Evolutionary conservation across 2,329 filamentous ascomycete genomes (phyloP).

Genomic region (Orbilia quercus): DNA sequence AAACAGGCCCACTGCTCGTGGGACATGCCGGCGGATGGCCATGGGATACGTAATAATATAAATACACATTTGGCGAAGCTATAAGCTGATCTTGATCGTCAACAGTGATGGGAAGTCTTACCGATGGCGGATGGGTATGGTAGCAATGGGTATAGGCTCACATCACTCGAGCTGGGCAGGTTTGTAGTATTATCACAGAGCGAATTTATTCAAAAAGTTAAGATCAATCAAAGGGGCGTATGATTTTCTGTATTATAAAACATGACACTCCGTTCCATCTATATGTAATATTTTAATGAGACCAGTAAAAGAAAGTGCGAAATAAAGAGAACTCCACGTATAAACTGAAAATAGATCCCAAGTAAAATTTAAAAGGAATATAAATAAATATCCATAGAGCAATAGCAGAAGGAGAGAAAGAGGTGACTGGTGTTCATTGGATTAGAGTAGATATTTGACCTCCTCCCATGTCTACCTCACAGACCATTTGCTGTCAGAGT

Average conservation of each 20-base stretch:
- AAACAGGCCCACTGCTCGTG: no score
- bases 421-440: not conserved
- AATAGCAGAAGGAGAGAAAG: not conserved
- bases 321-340: not conserved
- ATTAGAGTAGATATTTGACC: conserved; percentile 5
- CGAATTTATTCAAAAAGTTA: not conserved
- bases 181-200: not conserved
- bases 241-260: conserved; percentile 19
- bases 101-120: no score
- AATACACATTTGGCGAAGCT: no score
- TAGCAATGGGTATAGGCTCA: no score
- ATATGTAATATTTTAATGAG: conserved; percentile 11
- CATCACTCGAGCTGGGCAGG: no score
- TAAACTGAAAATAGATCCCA: not conserved
- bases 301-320: not conserved
- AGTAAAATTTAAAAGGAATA: not conserved
- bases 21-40: no score
- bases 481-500: conserved; percentile 19
- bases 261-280: conserved; percentile 33
- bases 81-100: no score
- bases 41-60: no score
- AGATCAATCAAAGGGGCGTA: not conserved
- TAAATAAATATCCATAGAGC: not conserved
- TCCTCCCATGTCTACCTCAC: conserved; percentile 10
- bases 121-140: no score